Evolutionary conservation across 2,329 filamentous ascomycete species (phyloP), one percentile per base, ranked within the genome.

Genomic region (Tolypocladium ophioglossoides): DNA sequence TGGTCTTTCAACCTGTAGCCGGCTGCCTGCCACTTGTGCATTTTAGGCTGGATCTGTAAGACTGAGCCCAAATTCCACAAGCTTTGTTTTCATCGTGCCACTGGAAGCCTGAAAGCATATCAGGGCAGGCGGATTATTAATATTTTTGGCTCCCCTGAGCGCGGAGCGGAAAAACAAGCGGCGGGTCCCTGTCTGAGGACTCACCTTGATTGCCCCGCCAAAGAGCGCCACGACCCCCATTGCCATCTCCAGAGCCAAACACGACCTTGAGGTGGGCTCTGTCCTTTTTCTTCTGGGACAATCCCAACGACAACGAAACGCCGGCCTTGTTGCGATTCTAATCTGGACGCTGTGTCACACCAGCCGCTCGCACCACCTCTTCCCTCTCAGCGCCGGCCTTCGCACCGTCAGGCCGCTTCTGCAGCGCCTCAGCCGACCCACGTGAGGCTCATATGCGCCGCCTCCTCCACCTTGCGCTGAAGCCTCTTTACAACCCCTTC

Each of bases 151-250:
- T 16, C 2, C 18, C 37, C 27, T 12, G 27, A 47, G 46, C 20
- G 40, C 58, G 58, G 60, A 60, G 51, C 67, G 67, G 67, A 68
- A 67, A 68, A 68, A 68, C 64, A 14, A 14, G 9, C 22, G 12
- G 37, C 18, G 18, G 22, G n/a, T 9, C n/a, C 41, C 49, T 55
- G 60, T 57, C 57, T 52, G 55, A 35, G 52, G 52, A 49, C 55
- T 52, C 51, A 52, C 49, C 57, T 51, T 56, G 48, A 63, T 62
- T 66, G 66, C 67, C 67, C 67, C 67, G 65, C 67, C 65, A 66
- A 67, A 54, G 30, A 46, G 54, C 24, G 27, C 35, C 47, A 22
- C 50, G 35, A 47, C 38, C 20, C 51, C 51, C 30, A 5, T 50
- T 50, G 40, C 39, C 53, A 52, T 37, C 39, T 41, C 47, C 14